Conservation (phyloP, 2,329 filamentous ascomycete genomes). For the Xylariaceae sp. region DNA sequence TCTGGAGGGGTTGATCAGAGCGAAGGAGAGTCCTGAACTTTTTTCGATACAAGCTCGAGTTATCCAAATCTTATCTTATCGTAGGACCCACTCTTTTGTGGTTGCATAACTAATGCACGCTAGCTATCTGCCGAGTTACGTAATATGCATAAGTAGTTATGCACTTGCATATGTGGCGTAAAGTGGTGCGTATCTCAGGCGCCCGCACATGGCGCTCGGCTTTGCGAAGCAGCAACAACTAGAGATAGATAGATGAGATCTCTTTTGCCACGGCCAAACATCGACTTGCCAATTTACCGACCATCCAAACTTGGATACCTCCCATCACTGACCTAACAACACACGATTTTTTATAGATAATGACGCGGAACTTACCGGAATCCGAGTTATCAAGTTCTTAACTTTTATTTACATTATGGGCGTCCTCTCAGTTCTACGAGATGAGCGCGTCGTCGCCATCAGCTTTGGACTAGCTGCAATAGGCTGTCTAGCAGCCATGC, state of each 20-base stretch:
- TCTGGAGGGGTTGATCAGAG: conserved; percentile 8
- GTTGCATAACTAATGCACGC: too few species aligned
- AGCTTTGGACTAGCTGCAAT: conserved; percentile 54
- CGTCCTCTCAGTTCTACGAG: conserved; percentile 35
- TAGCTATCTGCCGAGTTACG: too few species aligned
- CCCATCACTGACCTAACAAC: background rate
- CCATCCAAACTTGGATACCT: too few species aligned
- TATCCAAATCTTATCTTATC: conserved; percentile 22
- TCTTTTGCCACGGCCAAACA: too few species aligned
- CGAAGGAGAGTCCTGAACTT: conserved; percentile 9
- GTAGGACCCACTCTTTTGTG: background rate
- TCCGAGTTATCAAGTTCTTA: background rate
- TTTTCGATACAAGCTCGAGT: conserved; percentile 12
- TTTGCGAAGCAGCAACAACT: too few species aligned
- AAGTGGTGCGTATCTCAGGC: too few species aligned
- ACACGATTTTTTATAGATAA: background rate
- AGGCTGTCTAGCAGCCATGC: conserved; percentile 52
- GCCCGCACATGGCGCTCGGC: too few species aligned
- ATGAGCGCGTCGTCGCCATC: conserved; percentile 50
- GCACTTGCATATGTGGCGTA: too few species aligned
- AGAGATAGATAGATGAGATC: too few species aligned
- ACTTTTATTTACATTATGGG: conserved; percentile 35
- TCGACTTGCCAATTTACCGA: too few species aligned
- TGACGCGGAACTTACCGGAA: background rate
- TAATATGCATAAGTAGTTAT: background rate